These are phyloP conservation scores for Acacia concinna DNA, from an alignment of 331 rosid species.

Conservation along the genomic window DNA sequence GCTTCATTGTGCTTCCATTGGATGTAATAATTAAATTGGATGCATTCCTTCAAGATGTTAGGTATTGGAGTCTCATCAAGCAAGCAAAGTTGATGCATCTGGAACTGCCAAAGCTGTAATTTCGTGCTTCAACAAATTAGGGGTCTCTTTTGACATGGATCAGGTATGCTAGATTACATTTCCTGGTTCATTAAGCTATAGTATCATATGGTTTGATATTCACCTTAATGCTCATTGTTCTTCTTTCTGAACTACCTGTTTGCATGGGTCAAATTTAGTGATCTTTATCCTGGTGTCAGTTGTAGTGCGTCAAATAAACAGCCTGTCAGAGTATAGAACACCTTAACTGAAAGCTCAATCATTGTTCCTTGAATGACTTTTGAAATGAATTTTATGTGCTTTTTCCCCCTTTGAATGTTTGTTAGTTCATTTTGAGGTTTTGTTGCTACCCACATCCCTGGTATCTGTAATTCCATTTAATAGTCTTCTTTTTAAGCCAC, in stretches of 20 bases:
- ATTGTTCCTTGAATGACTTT: not conserved
- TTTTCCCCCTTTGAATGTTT: not conserved
- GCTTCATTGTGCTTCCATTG: slow-evolving; percentile 22
- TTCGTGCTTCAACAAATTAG: slow-evolving; percentile 84
- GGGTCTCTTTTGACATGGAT: slow-evolving; percentile 71
- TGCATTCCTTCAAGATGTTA: slow-evolving; percentile 45
- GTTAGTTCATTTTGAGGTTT: not conserved
- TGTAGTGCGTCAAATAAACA: not conserved
- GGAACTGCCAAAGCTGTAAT: slow-evolving; percentile 96
- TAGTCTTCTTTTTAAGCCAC: slow-evolving; percentile 6
- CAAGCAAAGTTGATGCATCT: slow-evolving; percentile 65
- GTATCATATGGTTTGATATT: not conserved
- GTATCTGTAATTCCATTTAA: not conserved
- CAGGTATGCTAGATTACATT: slow-evolving; percentile 50
- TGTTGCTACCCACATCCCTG: not conserved
- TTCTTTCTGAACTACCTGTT: not conserved
- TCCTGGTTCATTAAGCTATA: slow-evolving; percentile 20
- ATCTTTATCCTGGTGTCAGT: slow-evolving; percentile 7
- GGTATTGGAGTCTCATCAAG: slow-evolving; percentile 97
- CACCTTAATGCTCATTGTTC: not conserved
- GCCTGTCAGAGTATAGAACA: not conserved
- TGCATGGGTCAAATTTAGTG: not conserved
- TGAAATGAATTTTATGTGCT: not conserved
- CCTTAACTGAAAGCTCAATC: not conserved
- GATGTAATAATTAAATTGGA: slow-evolving; percentile 33